Evolutionary conservation across 2,329 filamentous ascomycete genomes (phyloP).

Genomic region (Fusarium brachygibbosum): DNA sequence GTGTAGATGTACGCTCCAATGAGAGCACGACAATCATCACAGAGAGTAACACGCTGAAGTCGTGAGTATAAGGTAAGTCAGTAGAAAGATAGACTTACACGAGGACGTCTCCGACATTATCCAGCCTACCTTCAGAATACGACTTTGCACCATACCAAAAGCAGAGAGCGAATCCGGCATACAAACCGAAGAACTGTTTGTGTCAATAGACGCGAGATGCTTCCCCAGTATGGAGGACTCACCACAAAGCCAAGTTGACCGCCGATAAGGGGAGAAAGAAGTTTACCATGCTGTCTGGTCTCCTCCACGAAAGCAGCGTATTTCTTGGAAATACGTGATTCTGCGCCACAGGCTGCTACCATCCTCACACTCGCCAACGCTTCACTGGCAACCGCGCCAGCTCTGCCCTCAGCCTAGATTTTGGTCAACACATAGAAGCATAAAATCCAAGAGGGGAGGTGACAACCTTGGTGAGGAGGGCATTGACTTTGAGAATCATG

Average conservation of each 20-base stretch:
- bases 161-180: constrained; percentile 66
- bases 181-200: constrained; percentile 65
- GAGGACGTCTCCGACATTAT: constrained; percentile 66
- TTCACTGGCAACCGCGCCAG: constrained; percentile 72
- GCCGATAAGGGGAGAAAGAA: constrained; percentile 64
- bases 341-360: constrained; percentile 73
- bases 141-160: constrained; percentile 74
- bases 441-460: not conserved
- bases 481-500: constrained; percentile 67
- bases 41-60: constrained; percentile 64
- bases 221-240: not conserved
- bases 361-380: constrained; percentile 71
- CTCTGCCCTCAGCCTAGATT: constrained; percentile 65
- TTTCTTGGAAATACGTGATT: constrained; percentile 65
- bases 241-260: constrained; percentile 66
- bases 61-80: not conserved
- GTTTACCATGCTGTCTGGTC: constrained; percentile 63
- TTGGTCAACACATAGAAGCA: constrained; percentile 11
- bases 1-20: constrained; percentile 68
- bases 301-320: constrained; percentile 70
- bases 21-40: constrained; percentile 71
- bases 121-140: constrained; percentile 61
- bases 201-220: constrained; percentile 19
- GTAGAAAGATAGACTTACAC: constrained; percentile 58
- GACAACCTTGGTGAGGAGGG: constrained; percentile 57